These are phyloP conservation scores for Rutstroemia sp. DNA, from an alignment of 2,329 filamentous ascomycete species.

Conservation along the genomic window DNA sequence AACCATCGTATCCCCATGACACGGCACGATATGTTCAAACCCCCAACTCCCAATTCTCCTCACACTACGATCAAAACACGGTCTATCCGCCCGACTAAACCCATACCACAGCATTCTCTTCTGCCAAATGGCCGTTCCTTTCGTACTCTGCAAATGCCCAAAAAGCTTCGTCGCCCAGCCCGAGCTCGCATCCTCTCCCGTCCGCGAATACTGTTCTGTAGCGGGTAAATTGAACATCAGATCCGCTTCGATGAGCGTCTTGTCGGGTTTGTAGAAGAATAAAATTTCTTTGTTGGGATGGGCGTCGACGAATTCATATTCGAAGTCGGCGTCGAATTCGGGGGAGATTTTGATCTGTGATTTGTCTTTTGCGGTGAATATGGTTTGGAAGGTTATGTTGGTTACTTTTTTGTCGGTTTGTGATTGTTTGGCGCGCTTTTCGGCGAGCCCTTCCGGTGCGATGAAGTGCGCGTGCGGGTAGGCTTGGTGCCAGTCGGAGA, in stretches of 20 bases:
- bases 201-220: slow-evolving; percentile 70
- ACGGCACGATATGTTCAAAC: slow-evolving; percentile 79
- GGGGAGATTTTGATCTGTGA: slow-evolving; percentile 49
- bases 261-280: slow-evolving; percentile 73
- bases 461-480: slow-evolving; percentile 76
- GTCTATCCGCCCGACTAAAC: slow-evolving; percentile 50
- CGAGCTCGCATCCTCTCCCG: slow-evolving; percentile 44
- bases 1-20: slow-evolving; percentile 87
- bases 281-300: slow-evolving; percentile 83
- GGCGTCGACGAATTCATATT: slow-evolving; percentile 73
- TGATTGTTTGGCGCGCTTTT: slow-evolving; percentile 62
- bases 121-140: slow-evolving; percentile 60
- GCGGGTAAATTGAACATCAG: slow-evolving; percentile 87
- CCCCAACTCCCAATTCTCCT: slow-evolving; percentile 70
- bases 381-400: slow-evolving; percentile 48
- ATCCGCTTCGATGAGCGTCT: slow-evolving; percentile 81
- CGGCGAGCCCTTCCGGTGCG: slow-evolving; percentile 72
- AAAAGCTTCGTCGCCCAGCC: slow-evolving; percentile 55
- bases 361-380: slow-evolving; percentile 55
- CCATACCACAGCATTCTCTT: slow-evolving; percentile 80
- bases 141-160: slow-evolving; percentile 49
- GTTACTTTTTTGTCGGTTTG: slow-evolving; percentile 42
- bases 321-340: slow-evolving; percentile 84
- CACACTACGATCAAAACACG: slow-evolving; percentile 63
- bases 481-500: slow-evolving; percentile 74